Percentiles rank a stretch among this genome's conserved stretches.
phyloP scores from a whole-genome alignment of 2,329 filamentous ascomycete genomes.

The Aspergillus eucalypticola region DNA sequence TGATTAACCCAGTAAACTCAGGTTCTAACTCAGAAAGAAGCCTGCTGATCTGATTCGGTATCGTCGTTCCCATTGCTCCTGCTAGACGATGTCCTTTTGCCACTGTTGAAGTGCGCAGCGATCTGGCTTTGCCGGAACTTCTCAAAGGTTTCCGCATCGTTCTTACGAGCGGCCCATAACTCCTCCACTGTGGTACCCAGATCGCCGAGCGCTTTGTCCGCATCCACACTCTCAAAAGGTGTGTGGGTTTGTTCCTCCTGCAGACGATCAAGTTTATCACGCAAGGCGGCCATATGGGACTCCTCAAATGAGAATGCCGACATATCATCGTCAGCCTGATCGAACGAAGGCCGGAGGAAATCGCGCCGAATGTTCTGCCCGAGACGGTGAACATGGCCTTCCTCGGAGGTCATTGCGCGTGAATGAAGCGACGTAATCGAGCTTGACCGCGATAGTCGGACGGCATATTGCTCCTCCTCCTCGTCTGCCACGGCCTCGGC shows the following conservation, averaged over 20 bases:
- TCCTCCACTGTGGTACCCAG: slow-evolving; percentile 49
- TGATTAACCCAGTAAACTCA: background rate
- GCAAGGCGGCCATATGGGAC: slow-evolving; percentile 48
- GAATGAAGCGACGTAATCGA: slow-evolving; percentile 69
- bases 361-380: slow-evolving; percentile 67
- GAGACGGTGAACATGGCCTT: slow-evolving; percentile 69
- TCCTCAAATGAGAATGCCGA: slow-evolving; percentile 38
- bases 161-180: slow-evolving; percentile 42
- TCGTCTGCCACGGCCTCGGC: slow-evolving; percentile 40
- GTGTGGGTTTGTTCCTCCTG: slow-evolving; percentile 45
- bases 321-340: slow-evolving; percentile 37
- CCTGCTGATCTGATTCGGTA: background rate
- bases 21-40: slow-evolving; percentile 4
- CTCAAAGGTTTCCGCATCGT: slow-evolving; percentile 48
- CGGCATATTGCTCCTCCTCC: slow-evolving; percentile 46
- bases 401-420: slow-evolving; percentile 65
- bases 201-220: slow-evolving; percentile 45
- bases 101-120: slow-evolving; percentile 49
- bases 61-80: slow-evolving; percentile 6
- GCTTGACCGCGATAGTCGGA: slow-evolving; percentile 59
- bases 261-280: slow-evolving; percentile 46
- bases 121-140: slow-evolving; percentile 48
- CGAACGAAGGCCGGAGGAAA: slow-evolving; percentile 55
- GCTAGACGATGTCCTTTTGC: slow-evolving; percentile 26
- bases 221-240: slow-evolving; percentile 40